Base-by-base conservation (phyloP, 805 yeast genomes). In the Lachancea cidri region DNA sequence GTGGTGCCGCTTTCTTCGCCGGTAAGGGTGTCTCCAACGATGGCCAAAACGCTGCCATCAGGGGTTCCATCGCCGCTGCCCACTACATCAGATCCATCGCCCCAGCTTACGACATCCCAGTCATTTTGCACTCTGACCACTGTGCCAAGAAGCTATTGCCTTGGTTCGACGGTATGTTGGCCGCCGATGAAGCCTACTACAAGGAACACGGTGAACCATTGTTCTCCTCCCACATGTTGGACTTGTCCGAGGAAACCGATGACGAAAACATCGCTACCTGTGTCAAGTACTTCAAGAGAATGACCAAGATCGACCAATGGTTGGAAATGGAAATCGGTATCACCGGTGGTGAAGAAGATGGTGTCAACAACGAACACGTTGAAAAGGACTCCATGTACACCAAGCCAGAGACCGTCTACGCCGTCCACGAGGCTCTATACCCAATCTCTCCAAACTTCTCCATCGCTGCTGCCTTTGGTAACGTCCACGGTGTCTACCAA, bases 271-370 rank as follows among this genome's bases (percentile, higher is more conserved):
- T 93, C 60, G 81, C 79, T 51, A 83, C 86, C 53, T 89, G 97
- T 79, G 95, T 72, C 71, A 83, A 86, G 74, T 93, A 93, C 81
- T 91, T 93, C 75, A 76, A 76, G 70, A 86, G 95, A 74, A 87
- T 86, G 81, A 73, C 94, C 68, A 87, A 85, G 74, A 76, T 91
- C 80, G 76, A 79, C 74, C 98, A 91, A 77, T 93, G 93, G 93
- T 81, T 93, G 67, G 98, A 93, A 80, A 93, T 93, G 98, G 98
- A 93, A 79, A 93, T 93, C 67, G 98, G 98, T 81, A 93, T 93
- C 81, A 93, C 98, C 68, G 98, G 98, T 75, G 98, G 98, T 83
- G 98, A 93, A 78, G 98, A 93, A 76, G 98, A 93, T 67, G 98
- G 98, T 82, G 98, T 93, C 64, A 93, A 93, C 83, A 93, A 93